Evolutionary conservation across 1,284 basidiomycete species (phyloP), one percentile per base, ranked within the genome.

Genomic region (Chalciporus sp.): DNA sequence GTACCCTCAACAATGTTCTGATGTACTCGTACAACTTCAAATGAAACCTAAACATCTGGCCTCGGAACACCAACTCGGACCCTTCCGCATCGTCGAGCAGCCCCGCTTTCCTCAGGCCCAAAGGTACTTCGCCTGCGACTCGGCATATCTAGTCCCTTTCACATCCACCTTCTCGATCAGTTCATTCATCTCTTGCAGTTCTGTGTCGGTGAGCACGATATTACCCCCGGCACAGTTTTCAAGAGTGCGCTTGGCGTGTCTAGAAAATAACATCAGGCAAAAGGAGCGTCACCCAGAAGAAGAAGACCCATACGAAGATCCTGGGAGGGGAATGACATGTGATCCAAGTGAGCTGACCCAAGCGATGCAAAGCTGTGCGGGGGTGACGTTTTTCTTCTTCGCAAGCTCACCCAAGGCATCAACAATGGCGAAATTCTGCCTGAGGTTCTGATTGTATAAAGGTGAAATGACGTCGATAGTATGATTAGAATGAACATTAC

Each of bases 281-380:
- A 47, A 47, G 48, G 19, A 42, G 52, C 58, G 12, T 37, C 28
- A 37, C 47, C 47, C 14, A 56, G 37, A 51, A 44, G 37, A 51
- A 44, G 23, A 31, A 10, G 14, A 83, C 71, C 81, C 82, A 86
- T 6, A 82, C 82, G 23, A 87, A 69, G 26, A 23, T 23, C 23
- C 23, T 23, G 23, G 23, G 23, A 23, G 23, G 23, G 23, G 23
- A 23, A 23, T 23, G 23, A 23, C 23, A 6, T 23, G 23, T 23
- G 23, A 23, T 23, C 23, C 23, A 23, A 23, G 23, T 2, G 23
- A 23, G 23, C 23, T 23, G 23, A 23, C 23, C 23, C 23, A 23
- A 3, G 23, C 23, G 23, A 23, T 23, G 23, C 76, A 76, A 16
- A 86, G 67, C 64, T 86, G 83, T 3, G 77, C 76, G 0, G 78